phyloP scores from a whole-genome alignment of 768 basidiomycete species.

The Tulasnella sp. region DNA sequence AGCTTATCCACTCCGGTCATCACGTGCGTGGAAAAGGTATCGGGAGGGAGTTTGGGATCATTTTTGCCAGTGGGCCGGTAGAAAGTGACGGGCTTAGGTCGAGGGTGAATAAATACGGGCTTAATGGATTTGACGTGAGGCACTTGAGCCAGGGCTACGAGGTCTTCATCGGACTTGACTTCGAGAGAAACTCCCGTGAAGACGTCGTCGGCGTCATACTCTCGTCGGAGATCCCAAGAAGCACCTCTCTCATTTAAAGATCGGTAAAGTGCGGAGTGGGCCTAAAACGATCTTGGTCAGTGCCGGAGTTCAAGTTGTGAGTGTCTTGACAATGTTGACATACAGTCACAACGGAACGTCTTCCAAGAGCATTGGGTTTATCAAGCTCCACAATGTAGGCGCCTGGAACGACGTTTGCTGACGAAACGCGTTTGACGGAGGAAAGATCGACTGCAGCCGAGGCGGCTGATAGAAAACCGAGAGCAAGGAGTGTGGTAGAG shows the following conservation, averaged over 20 bases:
- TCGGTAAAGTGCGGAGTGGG: slow-evolving; percentile 17
- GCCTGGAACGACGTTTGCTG: slow-evolving; percentile 44
- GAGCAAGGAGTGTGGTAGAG: slow-evolving; percentile 66
- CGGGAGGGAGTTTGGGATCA: slow-evolving; percentile 18
- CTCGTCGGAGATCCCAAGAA: slow-evolving; percentile 9
- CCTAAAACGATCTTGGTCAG: slow-evolving; percentile 40
- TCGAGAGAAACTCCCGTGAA: slow-evolving; percentile 10
- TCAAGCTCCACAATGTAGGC: slow-evolving; percentile 59
- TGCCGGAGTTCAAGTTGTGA: slow-evolving; percentile 46
- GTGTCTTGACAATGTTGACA: background rate
- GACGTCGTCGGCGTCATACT: slow-evolving; percentile 11
- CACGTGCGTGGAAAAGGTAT: slow-evolving; percentile 25
- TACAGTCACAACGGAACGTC: slow-evolving; percentile 29
- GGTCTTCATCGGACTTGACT: slow-evolving; percentile 23
- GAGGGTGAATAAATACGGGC: slow-evolving; percentile 12
- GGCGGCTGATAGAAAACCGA: slow-evolving; percentile 17
- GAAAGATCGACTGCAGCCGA: slow-evolving; percentile 35
- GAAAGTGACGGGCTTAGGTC: slow-evolving; percentile 1
- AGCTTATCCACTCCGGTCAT: slow-evolving; percentile 28
- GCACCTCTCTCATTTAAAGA: slow-evolving; percentile 12
- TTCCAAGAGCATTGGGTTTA: slow-evolving; percentile 32
- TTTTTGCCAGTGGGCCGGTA: slow-evolving; percentile 15
- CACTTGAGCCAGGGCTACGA: slow-evolving; percentile 13
- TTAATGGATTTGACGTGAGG: slow-evolving; percentile 26
- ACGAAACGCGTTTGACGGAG: slow-evolving; percentile 40